phyloP scores from a whole-genome alignment of 176 grass and related monocot species.

The Carex cristatella region DNA sequence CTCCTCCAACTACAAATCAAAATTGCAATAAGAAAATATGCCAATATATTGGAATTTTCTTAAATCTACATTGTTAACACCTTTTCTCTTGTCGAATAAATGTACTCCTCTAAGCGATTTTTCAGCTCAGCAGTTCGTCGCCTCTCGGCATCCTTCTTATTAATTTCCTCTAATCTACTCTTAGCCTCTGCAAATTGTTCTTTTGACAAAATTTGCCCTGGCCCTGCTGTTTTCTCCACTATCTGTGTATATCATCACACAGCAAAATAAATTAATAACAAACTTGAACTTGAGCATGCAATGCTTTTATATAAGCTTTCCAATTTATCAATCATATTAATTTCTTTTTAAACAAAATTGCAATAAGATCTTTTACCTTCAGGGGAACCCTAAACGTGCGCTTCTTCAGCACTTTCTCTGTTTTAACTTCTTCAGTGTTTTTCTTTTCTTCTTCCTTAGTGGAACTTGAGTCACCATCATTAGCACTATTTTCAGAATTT shows the following conservation, averaged over 20 bases:
- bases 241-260: conserved; percentile 37
- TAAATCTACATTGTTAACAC: conserved; percentile 23
- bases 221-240: conserved; percentile 53
- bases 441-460: conserved; percentile 32
- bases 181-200: conserved; percentile 85
- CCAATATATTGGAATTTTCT: neutral
- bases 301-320: conserved; percentile 3
- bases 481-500: conserved; percentile 32
- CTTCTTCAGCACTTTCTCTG: conserved; percentile 89
- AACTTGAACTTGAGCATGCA: neutral
- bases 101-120: conserved; percentile 91
- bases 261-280: conserved; percentile 14
- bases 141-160: conserved; percentile 87
- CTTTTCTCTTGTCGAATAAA: conserved; percentile 98
- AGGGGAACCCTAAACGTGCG: conserved; percentile 93
- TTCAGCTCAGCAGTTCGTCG: conserved; percentile 92
- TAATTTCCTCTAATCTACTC: conserved; percentile 72
- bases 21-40: neutral
- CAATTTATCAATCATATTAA: neutral
- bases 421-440: conserved; percentile 48
- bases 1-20: conserved; percentile 70
- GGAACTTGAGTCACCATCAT: conserved; percentile 27
- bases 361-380: conserved; percentile 48
- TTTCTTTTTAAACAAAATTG: conserved; percentile 19
- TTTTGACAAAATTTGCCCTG: conserved; percentile 59